Conservation (phyloP, 169 alveolate species). For the Perkinsus olseni region DNA sequence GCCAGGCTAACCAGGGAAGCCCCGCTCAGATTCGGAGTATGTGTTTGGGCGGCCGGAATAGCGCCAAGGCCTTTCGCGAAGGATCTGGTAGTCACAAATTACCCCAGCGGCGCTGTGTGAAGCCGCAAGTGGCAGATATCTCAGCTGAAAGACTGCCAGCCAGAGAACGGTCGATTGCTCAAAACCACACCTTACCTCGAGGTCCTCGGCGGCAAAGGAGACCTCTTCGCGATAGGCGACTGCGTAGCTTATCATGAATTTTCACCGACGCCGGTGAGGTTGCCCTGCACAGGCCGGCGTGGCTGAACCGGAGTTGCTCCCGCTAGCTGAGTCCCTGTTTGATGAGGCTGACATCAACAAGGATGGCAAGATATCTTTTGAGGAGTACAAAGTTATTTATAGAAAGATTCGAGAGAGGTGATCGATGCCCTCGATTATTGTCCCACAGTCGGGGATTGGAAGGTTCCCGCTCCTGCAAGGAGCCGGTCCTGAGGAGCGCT, state of each 20-base stretch:
- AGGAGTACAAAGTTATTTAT: neutral
- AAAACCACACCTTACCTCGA: neutral
- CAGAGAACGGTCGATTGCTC: neutral
- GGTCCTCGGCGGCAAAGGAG: neutral
- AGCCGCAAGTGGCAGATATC: neutral
- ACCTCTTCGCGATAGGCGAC: neutral
- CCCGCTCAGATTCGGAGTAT: neutral
- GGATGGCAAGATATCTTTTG: neutral
- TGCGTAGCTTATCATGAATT: neutral
- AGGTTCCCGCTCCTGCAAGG: neutral
- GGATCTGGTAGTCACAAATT: neutral
- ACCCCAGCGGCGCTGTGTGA: neutral
- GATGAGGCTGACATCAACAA: neutral
- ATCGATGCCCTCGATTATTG: neutral
- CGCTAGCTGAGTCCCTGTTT: neutral
- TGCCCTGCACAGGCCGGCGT: neutral
- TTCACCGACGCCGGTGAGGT: neutral
- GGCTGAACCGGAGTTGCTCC: neutral
- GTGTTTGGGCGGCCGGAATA: neutral
- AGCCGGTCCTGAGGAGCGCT: neutral
- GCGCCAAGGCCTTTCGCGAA: neutral
- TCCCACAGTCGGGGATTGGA: neutral
- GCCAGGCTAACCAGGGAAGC: neutral
- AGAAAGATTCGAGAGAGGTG: neutral
- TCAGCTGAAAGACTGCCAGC: neutral